Evolutionary conservation across 2,329 filamentous ascomycete genomes (phyloP).

Genomic region (Ophiostoma perfectum): DNA sequence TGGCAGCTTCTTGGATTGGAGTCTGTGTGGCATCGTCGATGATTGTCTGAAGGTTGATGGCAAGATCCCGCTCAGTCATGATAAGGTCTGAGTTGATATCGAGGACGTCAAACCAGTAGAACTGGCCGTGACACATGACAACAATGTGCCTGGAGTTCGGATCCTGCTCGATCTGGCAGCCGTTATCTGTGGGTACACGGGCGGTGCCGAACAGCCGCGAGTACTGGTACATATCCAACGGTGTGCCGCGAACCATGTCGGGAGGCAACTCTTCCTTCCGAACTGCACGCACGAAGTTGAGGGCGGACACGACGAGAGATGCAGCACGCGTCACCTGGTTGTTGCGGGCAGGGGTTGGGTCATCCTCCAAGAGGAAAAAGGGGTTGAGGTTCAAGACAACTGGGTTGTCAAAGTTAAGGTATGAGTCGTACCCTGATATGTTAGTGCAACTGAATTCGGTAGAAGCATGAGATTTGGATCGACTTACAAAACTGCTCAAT

Average conservation of each 20-base stretch:
- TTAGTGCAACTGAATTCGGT: neutral
- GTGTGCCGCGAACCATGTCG: slow-evolving; percentile 75
- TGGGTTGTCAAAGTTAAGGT: slow-evolving; percentile 94
- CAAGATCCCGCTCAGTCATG: slow-evolving; percentile 93
- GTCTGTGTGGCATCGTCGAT: slow-evolving; percentile 84
- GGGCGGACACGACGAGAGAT: slow-evolving; percentile 80
- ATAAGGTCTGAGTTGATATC: slow-evolving; percentile 93
- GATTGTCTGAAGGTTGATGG: slow-evolving; percentile 85
- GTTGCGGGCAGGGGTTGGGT: slow-evolving; percentile 91
- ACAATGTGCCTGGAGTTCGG: slow-evolving; percentile 89
- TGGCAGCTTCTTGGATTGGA: slow-evolving; percentile 91
- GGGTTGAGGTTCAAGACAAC: slow-evolving; percentile 97
- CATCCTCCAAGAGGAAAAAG: slow-evolving; percentile 95
- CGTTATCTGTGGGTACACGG: slow-evolving; percentile 85
- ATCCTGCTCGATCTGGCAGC: slow-evolving; percentile 93
- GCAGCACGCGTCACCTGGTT: slow-evolving; percentile 94
- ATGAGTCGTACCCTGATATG: slow-evolving; percentile 92
- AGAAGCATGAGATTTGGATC: neutral
- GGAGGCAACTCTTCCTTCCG: slow-evolving; percentile 88
- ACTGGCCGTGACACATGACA: slow-evolving; percentile 88
- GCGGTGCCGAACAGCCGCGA: slow-evolving; percentile 92
- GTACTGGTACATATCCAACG: slow-evolving; percentile 97
- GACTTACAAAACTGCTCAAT: slow-evolving; percentile 96
- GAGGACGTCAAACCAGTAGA: slow-evolving; percentile 98
- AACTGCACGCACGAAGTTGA: slow-evolving; percentile 89